Evolutionary conservation across 164 flowering plant genomes (phyloP).

Genomic region (Protea cynaroides): DNA sequence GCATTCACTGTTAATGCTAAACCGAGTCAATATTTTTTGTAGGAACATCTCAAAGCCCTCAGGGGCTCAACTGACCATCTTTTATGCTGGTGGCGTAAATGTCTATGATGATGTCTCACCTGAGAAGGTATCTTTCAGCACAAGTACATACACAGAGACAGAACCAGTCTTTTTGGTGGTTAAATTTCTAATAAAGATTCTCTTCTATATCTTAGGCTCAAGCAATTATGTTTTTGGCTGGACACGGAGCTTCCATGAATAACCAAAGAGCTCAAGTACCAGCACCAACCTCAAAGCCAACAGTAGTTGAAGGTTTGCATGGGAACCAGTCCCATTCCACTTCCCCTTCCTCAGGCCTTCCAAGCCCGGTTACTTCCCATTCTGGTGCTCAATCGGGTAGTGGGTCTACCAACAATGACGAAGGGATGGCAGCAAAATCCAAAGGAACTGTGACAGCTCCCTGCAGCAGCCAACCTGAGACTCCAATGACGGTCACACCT

Average conservation of each 20-base stretch:
- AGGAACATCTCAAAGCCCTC: conserved; percentile 42
- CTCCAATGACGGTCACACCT: conserved; percentile 25
- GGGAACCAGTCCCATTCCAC: conserved; percentile 30
- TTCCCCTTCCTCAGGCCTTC: conserved; percentile 40
- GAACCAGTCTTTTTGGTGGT: not conserved
- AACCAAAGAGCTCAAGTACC: conserved; percentile 32
- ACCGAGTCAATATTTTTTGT: conserved; percentile 8
- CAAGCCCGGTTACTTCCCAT: conserved; percentile 70
- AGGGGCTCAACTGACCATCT: conserved; percentile 64
- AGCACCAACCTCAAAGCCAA: conserved; percentile 28
- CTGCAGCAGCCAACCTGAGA: conserved; percentile 38
- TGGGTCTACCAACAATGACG: conserved; percentile 51
- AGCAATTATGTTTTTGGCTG: conserved; percentile 84
- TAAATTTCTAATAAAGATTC: not conserved
- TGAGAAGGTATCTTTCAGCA: conserved; percentile 56
- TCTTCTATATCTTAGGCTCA: conserved; percentile 51
- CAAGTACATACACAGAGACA: too few species aligned
- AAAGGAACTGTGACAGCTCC: conserved; percentile 26
- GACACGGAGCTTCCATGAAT: conserved; percentile 38
- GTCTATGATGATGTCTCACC: conserved; percentile 69
- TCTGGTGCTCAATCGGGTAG: conserved; percentile 44
- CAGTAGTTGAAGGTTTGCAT: conserved; percentile 33
- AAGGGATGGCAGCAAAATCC: conserved; percentile 32
- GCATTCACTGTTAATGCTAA: not conserved
- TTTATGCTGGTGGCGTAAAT: conserved; percentile 70